Conservation (phyloP, 2,329 filamentous ascomycete genomes). For the Zasmidium angulare region DNA sequence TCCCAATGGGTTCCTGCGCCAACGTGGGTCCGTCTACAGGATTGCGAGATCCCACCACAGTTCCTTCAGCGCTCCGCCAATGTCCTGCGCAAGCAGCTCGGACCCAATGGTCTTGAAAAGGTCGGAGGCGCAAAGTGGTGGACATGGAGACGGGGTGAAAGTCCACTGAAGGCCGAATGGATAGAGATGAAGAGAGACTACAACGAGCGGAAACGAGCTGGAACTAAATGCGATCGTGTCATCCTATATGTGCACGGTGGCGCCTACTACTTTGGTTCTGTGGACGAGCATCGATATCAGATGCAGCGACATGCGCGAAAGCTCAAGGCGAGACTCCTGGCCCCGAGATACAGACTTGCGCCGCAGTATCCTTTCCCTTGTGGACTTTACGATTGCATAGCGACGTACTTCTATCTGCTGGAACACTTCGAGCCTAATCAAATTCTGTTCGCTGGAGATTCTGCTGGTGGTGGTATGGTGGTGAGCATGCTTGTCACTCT, state of each 20-base stretch:
- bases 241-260: conserved; percentile 96
- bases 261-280: conserved; percentile 91
- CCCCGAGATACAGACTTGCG: conserved; percentile 79
- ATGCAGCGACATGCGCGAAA: conserved; percentile 94
- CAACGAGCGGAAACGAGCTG: conserved; percentile 62
- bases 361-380: conserved; percentile 97
- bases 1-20: conserved; percentile 88
- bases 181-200: conserved; percentile 91
- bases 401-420: conserved; percentile 81
- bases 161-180: conserved; percentile 79
- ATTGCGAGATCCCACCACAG: conserved; percentile 63
- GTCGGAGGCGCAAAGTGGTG: conserved; percentile 86
- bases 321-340: conserved; percentile 84
- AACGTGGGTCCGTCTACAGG: conserved; percentile 79
- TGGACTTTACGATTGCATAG: conserved; percentile 83
- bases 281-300: conserved; percentile 97
- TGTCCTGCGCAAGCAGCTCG: conserved; percentile 71
- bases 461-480: conserved; percentile 89
- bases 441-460: conserved; percentile 87
- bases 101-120: conserved; percentile 67
- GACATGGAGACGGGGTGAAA: conserved; percentile 75
- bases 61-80: conserved; percentile 66
- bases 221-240: conserved; percentile 64
- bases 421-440: conserved; percentile 73
- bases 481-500: conserved; percentile 75